phyloP scores from a whole-genome alignment of 805 yeast species.

The Wickerhamomyces bisporus region DNA sequence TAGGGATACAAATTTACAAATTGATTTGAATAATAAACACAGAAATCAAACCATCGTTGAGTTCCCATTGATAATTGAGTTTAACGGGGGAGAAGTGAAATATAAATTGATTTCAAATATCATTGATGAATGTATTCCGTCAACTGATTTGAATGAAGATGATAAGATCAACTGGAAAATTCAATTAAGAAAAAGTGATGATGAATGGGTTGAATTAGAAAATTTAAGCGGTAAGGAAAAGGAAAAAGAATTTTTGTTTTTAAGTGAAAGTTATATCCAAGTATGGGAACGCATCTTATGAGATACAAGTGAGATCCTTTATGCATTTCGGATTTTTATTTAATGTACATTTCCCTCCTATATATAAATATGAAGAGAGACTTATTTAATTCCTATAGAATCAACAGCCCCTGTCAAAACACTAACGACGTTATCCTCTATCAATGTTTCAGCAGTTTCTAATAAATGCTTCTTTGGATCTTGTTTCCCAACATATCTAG shows the following conservation, averaged over 20 bases:
- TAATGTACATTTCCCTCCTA: background rate
- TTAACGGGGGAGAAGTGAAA: constrained; percentile 17
- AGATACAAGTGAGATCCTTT: background rate
- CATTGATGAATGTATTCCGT: constrained; percentile 26
- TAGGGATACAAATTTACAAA: constrained; percentile 28
- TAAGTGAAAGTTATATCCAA: constrained; percentile 61
- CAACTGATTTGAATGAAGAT: constrained; percentile 23
- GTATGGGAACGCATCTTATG: constrained; percentile 46
- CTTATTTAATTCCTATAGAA: constrained; percentile 76
- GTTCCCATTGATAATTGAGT: constrained; percentile 38
- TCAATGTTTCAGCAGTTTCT: constrained; percentile 77
- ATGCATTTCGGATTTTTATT: too few relatives aligned
- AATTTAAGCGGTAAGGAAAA: constrained; percentile 42
- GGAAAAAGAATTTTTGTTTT: constrained; percentile 54
- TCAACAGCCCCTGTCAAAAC: constrained; percentile 86
- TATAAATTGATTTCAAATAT: constrained; percentile 48
- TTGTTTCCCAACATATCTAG: constrained; percentile 96
- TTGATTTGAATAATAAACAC: constrained; percentile 31
- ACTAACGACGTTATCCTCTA: constrained; percentile 88
- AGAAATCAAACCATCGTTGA: constrained; percentile 61
- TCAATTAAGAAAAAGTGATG: constrained; percentile 36
- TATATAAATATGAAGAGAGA: too few relatives aligned
- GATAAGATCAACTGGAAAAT: constrained; percentile 41
- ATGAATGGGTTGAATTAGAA: constrained; percentile 55
- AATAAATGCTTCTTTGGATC: constrained; percentile 97